Evolutionary conservation across 176 grass and related monocot genomes (phyloP).

Genomic region (Secale cereale): DNA sequence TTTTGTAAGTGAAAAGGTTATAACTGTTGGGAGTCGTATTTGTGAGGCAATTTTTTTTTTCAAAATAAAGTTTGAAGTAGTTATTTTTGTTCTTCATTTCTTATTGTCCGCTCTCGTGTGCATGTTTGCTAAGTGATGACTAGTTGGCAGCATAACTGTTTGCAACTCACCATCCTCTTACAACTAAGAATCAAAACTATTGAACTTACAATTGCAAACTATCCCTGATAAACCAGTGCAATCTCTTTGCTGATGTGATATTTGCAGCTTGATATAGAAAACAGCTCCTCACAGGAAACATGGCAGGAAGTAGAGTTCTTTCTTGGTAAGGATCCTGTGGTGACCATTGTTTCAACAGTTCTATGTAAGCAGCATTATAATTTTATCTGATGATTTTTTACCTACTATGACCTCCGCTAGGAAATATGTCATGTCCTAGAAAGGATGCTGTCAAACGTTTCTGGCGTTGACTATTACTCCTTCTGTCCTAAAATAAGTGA

Average conservation of each 20-base stretch:
- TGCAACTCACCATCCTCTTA: conserved; percentile 13
- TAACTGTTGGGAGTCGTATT: neutral
- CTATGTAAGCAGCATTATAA: neutral
- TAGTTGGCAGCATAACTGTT: neutral
- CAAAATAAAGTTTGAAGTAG: neutral
- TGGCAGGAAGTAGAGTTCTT: conserved; percentile 97
- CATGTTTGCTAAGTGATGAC: neutral
- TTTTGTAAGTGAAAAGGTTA: neutral
- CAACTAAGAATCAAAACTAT: conserved; percentile 23
- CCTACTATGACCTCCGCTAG: neutral
- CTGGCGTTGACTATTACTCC: neutral
- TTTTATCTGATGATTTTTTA: conserved; percentile 19
- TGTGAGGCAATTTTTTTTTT: neutral
- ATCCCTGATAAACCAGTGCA: neutral
- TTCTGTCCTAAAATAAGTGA: no score
- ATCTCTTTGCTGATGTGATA: conserved; percentile 18
- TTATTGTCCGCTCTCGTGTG: neutral
- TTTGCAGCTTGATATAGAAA: conserved; percentile 94
- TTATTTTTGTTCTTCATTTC: conserved; percentile 14
- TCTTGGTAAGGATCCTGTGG: conserved; percentile 62
- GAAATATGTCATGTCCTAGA: neutral
- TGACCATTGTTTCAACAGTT: conserved; percentile 6
- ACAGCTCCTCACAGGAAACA: conserved; percentile 77
- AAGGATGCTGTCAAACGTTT: neutral
- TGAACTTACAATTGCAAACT: neutral